A percentile compares a stretch with the other conserved stretches of the same genome.
Evolutionary conservation across 306 rosid genomes (phyloP).

Genomic region (Vachellia pachyceras): DNA sequence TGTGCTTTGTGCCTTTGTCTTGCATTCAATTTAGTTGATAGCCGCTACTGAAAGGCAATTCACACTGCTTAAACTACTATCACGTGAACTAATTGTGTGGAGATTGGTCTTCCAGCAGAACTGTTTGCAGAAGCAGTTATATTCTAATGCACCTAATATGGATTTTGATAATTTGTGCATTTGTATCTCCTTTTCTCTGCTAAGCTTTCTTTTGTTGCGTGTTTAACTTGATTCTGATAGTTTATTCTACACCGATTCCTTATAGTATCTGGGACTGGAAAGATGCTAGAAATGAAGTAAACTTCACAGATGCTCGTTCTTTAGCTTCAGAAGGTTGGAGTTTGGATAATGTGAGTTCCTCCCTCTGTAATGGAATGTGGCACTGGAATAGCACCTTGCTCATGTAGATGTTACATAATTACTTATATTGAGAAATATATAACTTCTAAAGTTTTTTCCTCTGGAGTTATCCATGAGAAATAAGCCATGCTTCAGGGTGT

Average conservation of each 20-base stretch:
- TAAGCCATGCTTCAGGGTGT: slow-evolving; percentile 13
- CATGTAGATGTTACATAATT: slow-evolving; percentile 24
- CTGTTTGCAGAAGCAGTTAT: background rate
- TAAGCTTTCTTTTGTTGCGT: background rate
- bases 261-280: slow-evolving; percentile 88
- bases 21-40: slow-evolving; percentile 1
- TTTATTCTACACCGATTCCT: slow-evolving; percentile 29
- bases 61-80: slow-evolving; percentile 3
- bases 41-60: slow-evolving; percentile 24
- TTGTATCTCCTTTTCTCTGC: background rate
- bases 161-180: slow-evolving; percentile 23
- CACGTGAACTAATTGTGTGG: slow-evolving; percentile 4
- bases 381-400: slow-evolving; percentile 7
- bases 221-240: slow-evolving; percentile 24
- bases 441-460: slow-evolving; percentile 10
- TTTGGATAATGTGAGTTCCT: slow-evolving; percentile 65
- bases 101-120: background rate
- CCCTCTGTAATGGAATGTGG: slow-evolving; percentile 30
- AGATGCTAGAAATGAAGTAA: slow-evolving; percentile 63
- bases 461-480: slow-evolving; percentile 9
- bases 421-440: background rate
- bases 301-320: slow-evolving; percentile 77
- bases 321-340: slow-evolving; percentile 78
- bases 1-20: slow-evolving; percentile 11
- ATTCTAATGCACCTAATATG: slow-evolving; percentile 25